Evolutionary conservation across 2,329 filamentous ascomycete genomes (phyloP), one percentile per base, ranked within the genome.

Genomic region (Biscogniauxia mediterranea): DNA sequence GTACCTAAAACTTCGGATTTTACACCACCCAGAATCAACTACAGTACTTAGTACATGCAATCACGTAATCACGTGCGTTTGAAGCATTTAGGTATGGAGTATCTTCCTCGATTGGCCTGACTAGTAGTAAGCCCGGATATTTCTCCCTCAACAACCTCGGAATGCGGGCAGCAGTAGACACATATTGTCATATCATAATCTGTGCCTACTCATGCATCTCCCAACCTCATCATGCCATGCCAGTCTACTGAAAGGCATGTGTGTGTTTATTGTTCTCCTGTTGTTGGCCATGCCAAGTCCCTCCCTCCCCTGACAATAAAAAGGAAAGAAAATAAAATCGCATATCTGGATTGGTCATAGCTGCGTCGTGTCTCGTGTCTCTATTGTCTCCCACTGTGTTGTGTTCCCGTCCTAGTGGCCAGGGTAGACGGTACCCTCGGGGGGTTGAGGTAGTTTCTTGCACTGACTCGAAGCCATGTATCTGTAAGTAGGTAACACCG

Each of bases 361-460:
- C 15, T 20, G 32, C 56, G 26, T 53, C 7, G 6, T 52, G 28
- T 54, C 52, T 13, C 42, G 9, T 53, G 20, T 60, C 17, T 56
- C 25, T 49, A n/a, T 13, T 13, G 21, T 28, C 49, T 17, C 42
- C 19, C 20, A 26, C 28, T 13, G 28, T 32, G 19, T 8, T 7
- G 17, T 52, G 21, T 20, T 55, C 26, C 19, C n/a, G n/a, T 58
- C 20, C 59, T 67, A 68, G 54, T 67, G 57, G 21, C 62, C 63
- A n/a, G 67, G 61, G 61, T 69, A 74, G 3, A 69, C 66, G 55
- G 90, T 87, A 61, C 93, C 93, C 80, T 99, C 95, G 3, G 91
- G 86, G 50, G 95, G 95, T 77, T 99, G 95, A 13, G 92, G 90
- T 28, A 97, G 87, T 80, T 98, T 98, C 85, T 97, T 97, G 81